Evolutionary conservation across 257 asterid species (phyloP).

Genomic region (Solanum megistacrolobum): DNA sequence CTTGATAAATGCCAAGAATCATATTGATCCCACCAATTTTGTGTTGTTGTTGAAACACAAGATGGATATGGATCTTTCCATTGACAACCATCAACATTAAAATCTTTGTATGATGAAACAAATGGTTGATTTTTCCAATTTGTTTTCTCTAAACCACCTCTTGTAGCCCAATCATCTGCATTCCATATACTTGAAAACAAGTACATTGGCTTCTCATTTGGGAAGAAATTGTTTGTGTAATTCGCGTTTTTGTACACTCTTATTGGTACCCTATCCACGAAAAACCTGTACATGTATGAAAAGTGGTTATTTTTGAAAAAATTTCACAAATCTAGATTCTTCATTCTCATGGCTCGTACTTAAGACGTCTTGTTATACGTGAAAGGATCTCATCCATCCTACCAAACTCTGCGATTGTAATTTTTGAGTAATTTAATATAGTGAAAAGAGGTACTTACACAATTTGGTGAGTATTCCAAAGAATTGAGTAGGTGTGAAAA

Average conservation of each 20-base stretch:
- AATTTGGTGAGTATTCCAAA: constrained; percentile 75
- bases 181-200: constrained; percentile 95
- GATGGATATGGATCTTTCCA: constrained; percentile 90
- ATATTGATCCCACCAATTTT: constrained; percentile 93
- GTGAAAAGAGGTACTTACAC: constrained; percentile 32
- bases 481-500: constrained; percentile 64
- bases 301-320: not conserved
- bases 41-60: constrained; percentile 75
- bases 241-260: constrained; percentile 85
- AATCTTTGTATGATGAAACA: constrained; percentile 75
- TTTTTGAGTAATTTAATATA: not conserved
- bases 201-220: constrained; percentile 79
- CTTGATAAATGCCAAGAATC: constrained; percentile 69
- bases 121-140: constrained; percentile 87
- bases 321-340: not conserved
- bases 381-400: not conserved
- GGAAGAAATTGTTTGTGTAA: constrained; percentile 87
- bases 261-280: constrained; percentile 66
- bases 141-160: constrained; percentile 93
- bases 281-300: constrained; percentile 32
- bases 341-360: not conserved
- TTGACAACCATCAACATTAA: constrained; percentile 68
- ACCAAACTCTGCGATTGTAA: not conserved
- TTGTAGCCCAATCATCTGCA: constrained; percentile 97
- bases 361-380: not conserved